These are phyloP conservation scores for Platanthera zijinensis DNA, from an alignment of 106 monocot species.

Conservation along the genomic window DNA sequence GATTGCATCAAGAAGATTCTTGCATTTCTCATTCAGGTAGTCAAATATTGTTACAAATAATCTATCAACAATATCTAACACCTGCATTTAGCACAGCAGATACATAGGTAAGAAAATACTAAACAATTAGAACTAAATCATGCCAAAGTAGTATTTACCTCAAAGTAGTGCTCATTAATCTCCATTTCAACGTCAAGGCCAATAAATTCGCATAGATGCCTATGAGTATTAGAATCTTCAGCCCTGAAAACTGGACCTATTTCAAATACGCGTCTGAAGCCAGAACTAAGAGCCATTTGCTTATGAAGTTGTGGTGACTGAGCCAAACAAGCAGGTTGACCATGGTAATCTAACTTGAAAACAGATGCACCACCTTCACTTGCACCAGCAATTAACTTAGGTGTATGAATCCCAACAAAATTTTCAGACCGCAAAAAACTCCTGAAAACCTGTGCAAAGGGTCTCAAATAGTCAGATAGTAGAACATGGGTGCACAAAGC, in stretches of 20 bases:
- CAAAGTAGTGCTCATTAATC: conserved; percentile 84
- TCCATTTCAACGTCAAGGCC: conserved; percentile 97
- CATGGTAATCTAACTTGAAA: conserved; percentile 83
- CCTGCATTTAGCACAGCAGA: conserved; percentile 28
- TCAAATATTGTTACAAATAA: conserved; percentile 88
- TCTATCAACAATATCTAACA: conserved; percentile 77
- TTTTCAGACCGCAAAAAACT: conserved; percentile 43
- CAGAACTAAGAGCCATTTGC: conserved; percentile 83
- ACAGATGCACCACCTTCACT: conserved; percentile 96
- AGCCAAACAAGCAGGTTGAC: conserved; percentile 83
- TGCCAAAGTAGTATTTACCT: conserved; percentile 31
- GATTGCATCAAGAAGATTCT: conserved; percentile 68
- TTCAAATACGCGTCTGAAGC: conserved; percentile 84
- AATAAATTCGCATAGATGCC: conserved; percentile 84
- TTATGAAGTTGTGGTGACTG: conserved; percentile 89
- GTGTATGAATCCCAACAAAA: conserved; percentile 69
- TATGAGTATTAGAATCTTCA: conserved; percentile 81
- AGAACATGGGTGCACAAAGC: not conserved
- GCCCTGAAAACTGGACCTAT: conserved; percentile 87
- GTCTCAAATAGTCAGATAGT: not conserved
- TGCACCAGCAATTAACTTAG: conserved; percentile 67
- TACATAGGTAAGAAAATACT: conserved; percentile 1
- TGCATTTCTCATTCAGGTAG: conserved; percentile 71
- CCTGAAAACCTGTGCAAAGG: conserved; percentile 45
- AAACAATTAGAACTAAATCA: not conserved